Evolutionary conservation across 2,329 filamentous ascomycete genomes (phyloP), one percentile per base, ranked within the genome.

Genomic region (Catunica adiposa): DNA sequence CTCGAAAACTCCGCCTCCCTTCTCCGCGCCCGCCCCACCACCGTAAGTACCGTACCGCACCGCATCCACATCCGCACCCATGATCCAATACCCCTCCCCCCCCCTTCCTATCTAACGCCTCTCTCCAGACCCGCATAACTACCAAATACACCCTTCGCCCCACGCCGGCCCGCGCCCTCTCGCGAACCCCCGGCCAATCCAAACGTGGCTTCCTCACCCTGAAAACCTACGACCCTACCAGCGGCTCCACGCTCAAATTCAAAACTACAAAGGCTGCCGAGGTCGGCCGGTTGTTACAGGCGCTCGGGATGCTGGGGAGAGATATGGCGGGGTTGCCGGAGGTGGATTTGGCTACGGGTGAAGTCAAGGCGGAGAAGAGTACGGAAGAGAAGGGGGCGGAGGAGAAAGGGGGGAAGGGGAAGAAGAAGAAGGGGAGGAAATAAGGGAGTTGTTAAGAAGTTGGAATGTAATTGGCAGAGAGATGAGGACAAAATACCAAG

Each of bases 191-290:
- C 14, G 57, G 62, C 50, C 60, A 66, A 50, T 56, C 69, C 3
- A 74, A 75, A 56, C 76, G 77, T 61, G 89, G 84, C 61, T 79
- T 75, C 56, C 82, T 98, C 53, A 83, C 82, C 3, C 72, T 98
- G 59, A 97, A 94, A 72, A 92, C 92, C 3, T 97, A 82, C 71
- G 87, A 96, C 67, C 85, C 92, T 0, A 73, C 72, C 44, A 84
- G 82, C 55, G 92, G 92, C 64, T 82, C 83, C 57, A 83, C 83
- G 59, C 76, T 98, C 60, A 94, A 96, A 71, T 97, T 96, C 74
- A 78, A 80, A 66, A 98, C 92, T 37, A 84, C 83, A 66, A 94
- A 95, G 70, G 87, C 85, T 20, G 86, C 87, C 20, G 90, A 97
- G 70, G 89, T 98, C 8, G 83, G 84, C 23, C 76, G 92, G 26